These are phyloP conservation scores for Chimonanthus praecox DNA, from an alignment of 164 flowering plant genomes.

Conservation along the genomic window DNA sequence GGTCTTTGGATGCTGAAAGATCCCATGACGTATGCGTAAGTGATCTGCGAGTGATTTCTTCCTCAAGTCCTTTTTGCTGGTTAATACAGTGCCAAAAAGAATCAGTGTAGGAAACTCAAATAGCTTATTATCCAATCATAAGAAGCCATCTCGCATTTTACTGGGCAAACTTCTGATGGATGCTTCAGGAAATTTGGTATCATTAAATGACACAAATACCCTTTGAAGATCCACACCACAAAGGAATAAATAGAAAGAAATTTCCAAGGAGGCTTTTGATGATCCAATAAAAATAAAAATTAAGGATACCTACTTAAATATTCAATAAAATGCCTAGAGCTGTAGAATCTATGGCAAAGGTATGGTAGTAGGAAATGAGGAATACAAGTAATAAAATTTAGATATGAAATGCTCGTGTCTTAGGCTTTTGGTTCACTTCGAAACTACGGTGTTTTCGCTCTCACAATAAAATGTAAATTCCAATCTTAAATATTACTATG, in stretches of 20 bases:
- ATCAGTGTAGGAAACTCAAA: not conserved
- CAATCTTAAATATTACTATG: not conserved
- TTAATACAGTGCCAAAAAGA: constrained; percentile 4
- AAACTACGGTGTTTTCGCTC: not conserved
- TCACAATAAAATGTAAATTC: not conserved
- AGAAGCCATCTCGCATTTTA: not conserved
- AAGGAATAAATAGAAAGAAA: not conserved
- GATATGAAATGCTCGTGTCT: no score
- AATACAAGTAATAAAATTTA: no score
- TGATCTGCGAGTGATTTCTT: constrained; percentile 46
- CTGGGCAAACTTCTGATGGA: not conserved
- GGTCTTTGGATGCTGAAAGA: constrained; percentile 57
- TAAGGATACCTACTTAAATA: no score
- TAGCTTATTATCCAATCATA: not conserved
- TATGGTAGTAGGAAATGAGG: no score
- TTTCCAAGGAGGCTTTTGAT: not conserved
- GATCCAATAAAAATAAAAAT: no score
- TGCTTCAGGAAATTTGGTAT: not conserved
- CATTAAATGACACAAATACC: not conserved
- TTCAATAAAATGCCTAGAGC: no score
- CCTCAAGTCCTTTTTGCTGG: constrained; percentile 71
- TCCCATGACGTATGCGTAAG: constrained; percentile 70
- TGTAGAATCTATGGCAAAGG: no score
- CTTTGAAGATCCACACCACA: not conserved
- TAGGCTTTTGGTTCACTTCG: no score